A percentile compares a stretch with the other conserved stretches of the same genome.
phyloP scores from a whole-genome alignment of 2,329 filamentous ascomycete genomes.

The Paraconiothyrium sp. region DNA sequence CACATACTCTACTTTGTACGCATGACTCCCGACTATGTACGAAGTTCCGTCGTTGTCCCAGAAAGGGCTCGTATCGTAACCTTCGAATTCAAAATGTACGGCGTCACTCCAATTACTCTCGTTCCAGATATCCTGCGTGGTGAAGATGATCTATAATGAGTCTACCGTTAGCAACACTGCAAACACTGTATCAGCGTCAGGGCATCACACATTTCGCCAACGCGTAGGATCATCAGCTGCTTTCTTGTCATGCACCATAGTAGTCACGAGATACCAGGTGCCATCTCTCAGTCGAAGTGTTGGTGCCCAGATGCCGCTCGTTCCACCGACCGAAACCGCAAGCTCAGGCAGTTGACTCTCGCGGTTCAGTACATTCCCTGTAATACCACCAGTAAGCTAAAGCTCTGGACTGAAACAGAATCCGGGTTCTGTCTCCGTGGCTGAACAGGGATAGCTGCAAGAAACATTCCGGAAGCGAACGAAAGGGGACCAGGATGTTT shows the following conservation, averaged over 20 bases:
- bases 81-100: conserved; percentile 58
- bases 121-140: conserved; percentile 55
- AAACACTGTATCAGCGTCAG: neutral
- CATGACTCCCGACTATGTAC: conserved; percentile 55
- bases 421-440: conserved; percentile 2
- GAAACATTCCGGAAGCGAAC: conserved; percentile 23
- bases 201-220: conserved; percentile 50
- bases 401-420: neutral
- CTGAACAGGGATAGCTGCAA: conserved; percentile 13
- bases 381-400: conserved; percentile 4
- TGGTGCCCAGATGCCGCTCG: conserved; percentile 54
- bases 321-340: conserved; percentile 41
- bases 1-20: conserved; percentile 32
- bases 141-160: conserved; percentile 53
- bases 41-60: conserved; percentile 65
- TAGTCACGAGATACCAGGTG: conserved; percentile 54
- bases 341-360: conserved; percentile 52
- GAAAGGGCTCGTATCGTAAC: conserved; percentile 64
- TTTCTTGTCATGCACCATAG: conserved; percentile 42
- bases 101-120: conserved; percentile 59
- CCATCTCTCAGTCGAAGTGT: conserved; percentile 53
- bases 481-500: conserved; percentile 10
- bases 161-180: neutral
- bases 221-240: conserved; percentile 36
- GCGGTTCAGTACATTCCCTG: conserved; percentile 48